Base-by-base conservation (phyloP, 495 filamentous ascomycete genomes). In the Pyrenopolyporus hunteri region DNA sequence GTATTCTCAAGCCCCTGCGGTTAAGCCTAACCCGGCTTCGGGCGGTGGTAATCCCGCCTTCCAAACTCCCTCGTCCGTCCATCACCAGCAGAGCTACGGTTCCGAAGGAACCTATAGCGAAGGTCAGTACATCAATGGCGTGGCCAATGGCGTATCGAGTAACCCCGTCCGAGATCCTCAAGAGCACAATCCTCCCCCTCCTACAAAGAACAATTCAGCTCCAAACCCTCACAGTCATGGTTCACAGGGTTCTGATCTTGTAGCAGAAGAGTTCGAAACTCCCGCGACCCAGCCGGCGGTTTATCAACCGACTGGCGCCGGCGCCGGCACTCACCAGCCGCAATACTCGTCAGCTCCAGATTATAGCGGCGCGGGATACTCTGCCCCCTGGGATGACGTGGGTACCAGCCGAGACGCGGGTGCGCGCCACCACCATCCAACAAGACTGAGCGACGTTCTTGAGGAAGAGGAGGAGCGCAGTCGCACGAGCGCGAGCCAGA, bases 341-440 rank as follows among this genome's bases (percentile, higher is more conserved):
- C 57, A 69, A 23, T 73, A 77, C 46, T 44, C 68, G 17, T 42
- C 67, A 9, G 54, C 63, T 5, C 71, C 74, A 17, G 80, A 82
- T 39, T 84, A 84, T 62, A 70, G 71, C 10, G 82, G 81, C 17
- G 72, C 83, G 17, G 89, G 85, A 9, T 94, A 88, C 76, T 86
- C 87, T 6, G 81, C 79, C 1, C 72, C 80, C 0, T 97, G 92
- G 93, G 91, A 94, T 47, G 75, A 75, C 7, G 82, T 92, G 49
- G 59, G 54, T 5, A 83, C 91, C 53, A n/a, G n/a, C n/a, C n/a
- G n/a, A n/a, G n/a, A n/a, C n/a, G n/a, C n/a, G n/a, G 59, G 45
- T 9, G 85, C 89, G n/a, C 81, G 93, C 43, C 94, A 97, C 76
- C 93, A 97, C 67, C 94, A 98, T 75, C 93, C 93, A 0, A 97